Base-by-base conservation (phyloP, 2,329 filamentous ascomycete species). In the Parascedosporium putredinis region DNA sequence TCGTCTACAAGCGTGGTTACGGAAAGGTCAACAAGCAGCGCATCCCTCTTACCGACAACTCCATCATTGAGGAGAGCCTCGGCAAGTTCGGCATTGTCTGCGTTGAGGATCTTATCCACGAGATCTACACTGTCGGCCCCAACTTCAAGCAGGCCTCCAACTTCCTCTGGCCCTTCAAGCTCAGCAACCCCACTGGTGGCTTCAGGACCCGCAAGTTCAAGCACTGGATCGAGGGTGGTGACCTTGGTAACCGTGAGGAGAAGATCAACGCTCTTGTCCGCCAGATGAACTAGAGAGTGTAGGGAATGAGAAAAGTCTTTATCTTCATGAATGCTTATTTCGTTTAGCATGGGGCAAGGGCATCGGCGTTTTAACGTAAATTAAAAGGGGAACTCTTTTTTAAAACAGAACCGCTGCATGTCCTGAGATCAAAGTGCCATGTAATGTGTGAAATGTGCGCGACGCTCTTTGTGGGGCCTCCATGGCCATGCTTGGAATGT, bases 111-210 rank as follows among this genome's bases (percentile, higher is more conserved):
- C 77, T 98, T 61, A 90, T 98, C 73, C 93, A 98, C 81, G 93
- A 98, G 81, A 95, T 95, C 77, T 91, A 83, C 82, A 95, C 90
- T 53, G 93, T 97, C 60, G 91, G 93, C 69, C 91, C 91, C 78
- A 97, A 97, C 84, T 94, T 93, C 86, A 97, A 96, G 85, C 90
- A 96, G 79, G 89, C 88, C 65, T 82, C 84, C 78, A 98, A 97
- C 86, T 97, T 97, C 84, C 77, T 97, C 61, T 98, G 93, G 93
- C 93, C 93, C 68, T 98, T 98, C 84, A 97, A 98, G 86, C 86
- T 98, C 61, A 89, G 83, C 82, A 96, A 95, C 83, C 93, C 93
- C 68, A 97, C 76, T 62, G 93, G 93, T 71, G 91, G 93, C 59
- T 98, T 97, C 88, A 85, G 86, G 63, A 74, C 86, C 64, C 81